Evolutionary conservation across 2,329 filamentous ascomycete species (phyloP), one percentile per base, ranked within the genome.

Genomic region (Stemphylium vesicarium): DNA sequence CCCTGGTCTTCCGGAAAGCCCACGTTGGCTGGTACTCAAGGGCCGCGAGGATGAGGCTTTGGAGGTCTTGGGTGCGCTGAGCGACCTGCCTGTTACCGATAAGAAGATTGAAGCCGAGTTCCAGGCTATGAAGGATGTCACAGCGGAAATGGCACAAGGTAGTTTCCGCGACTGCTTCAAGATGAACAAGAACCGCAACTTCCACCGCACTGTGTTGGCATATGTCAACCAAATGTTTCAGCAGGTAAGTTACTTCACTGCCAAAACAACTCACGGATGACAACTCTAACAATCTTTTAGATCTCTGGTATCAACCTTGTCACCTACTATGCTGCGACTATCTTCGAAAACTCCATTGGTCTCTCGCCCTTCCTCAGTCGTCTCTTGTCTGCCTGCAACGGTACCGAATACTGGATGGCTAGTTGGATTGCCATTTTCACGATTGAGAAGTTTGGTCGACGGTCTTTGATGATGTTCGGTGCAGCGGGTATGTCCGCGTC

Each of bases 161-260:
- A 77, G 75, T 22, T 86, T 86, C 72, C 69, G 71, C 5, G 84
- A 86, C 58, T 79, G 86, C 53, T 86, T 86, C 72, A 85, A 81
- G 57, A 84, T 84, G 79, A 77, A 77, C 56, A 69, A 75, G 20
- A 77, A 79, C 56, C 72, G 78, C 22, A 77, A 79, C 54, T 73
- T 79, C 41, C 78, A 80, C 63, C 76, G 79, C 11, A 77, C 75
- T 8, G 64, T 69, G 7, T 66, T 80, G 49, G 78, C 73, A 11
- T 79, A 78, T 59, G 68, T 77, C 45, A 75, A 79, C 40, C 78
- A 81, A 51, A 73, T 78, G 68, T 79, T 80, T 60, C 78, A 80
- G 59, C 78, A 81, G 59, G 69, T 71, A 60, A 52, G 58, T n/a
- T n/a, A 16, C 9, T 18, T 12, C 4, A 5, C 16, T 11, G 9